Conservation (phyloP, 176 grass and related monocot species). For the Ensete glaucum region DNA sequence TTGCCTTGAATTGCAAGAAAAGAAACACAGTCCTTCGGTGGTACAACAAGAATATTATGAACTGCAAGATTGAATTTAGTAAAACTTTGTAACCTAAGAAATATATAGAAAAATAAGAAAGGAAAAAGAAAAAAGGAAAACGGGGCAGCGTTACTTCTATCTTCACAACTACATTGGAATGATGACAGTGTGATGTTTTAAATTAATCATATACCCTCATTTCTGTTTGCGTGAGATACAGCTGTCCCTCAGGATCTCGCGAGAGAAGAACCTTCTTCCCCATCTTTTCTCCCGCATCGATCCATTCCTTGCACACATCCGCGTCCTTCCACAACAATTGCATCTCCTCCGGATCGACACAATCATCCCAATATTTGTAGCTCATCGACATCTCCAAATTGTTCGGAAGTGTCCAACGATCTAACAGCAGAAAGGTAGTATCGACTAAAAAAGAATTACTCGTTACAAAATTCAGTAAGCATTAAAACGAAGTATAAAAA, state of each 20-base stretch:
- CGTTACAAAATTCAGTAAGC: too few species aligned
- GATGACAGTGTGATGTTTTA: background rate
- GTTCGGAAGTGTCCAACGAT: background rate
- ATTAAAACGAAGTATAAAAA: too few species aligned
- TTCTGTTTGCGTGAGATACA: slow-evolving; percentile 83
- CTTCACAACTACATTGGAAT: background rate
- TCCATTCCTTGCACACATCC: slow-evolving; percentile 81
- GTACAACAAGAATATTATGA: too few species aligned
- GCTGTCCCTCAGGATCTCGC: slow-evolving; percentile 83
- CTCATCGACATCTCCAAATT: slow-evolving; percentile 53
- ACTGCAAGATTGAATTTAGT: too few species aligned
- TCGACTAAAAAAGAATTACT: background rate
- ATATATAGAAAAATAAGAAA: too few species aligned
- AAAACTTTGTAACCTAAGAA: too few species aligned
- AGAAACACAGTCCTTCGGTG: too few species aligned
- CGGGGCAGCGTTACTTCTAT: too few species aligned
- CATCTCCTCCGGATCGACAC: slow-evolving; percentile 73
- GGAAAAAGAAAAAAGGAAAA: too few species aligned
- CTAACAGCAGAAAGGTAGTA: background rate
- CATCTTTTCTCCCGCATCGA: slow-evolving; percentile 59
- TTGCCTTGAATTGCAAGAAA: too few species aligned
- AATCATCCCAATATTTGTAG: slow-evolving; percentile 95
- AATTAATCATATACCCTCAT: slow-evolving; percentile 46
- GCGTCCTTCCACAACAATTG: slow-evolving; percentile 62
- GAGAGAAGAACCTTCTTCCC: slow-evolving; percentile 83